Base-by-base conservation (phyloP, 2,329 filamentous ascomycete genomes). In the Cercospora berteroae region DNA sequence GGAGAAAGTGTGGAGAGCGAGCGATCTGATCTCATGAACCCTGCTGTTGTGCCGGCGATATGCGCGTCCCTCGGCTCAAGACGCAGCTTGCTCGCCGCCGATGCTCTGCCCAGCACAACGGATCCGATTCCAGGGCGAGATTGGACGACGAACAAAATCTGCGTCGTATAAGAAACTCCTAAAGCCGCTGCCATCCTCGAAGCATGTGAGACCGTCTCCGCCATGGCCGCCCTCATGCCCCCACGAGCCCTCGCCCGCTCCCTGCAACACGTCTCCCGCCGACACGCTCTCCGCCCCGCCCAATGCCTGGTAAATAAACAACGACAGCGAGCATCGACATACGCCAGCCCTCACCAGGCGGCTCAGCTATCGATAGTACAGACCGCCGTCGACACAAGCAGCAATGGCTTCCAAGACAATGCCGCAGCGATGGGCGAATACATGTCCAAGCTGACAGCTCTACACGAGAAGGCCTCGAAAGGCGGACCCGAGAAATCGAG, bases 401-500 rank as follows among this genome's bases (percentile, higher is more conserved):
- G 92, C 5, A 82, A 88, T 31, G 90, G 92, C 74, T 98, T 91
- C 83, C 87, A 86, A 75, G 90, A 96, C 75, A 98, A 98, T 82
- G 87, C 87, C 73, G 80, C 82, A 65, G 87, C 92, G 69, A 96
- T 97, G 92, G 83, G 83, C 68, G 87, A 91, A 73, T 86, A 93
- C 64, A 88, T 92, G 76, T 82, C 83, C 64, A 86, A 85, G 20
- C 85, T 98, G 74, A 85, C 89, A 67, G 83, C 84, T 63, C 84
- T 98, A 67, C 92, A 94, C 67, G 81, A 83, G 57, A 88, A 85
- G 72, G 76, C 73, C 8, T 87, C 92, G 60, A 85, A 87, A 70
- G 94, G 94, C 63, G 95, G 95, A 0, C 82, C 92, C 1, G 86
- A 89, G 66, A 95, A 95, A 79, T 92, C 94, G 4, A 85, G 91